Evolutionary conservation across 805 yeast genomes (phyloP), one percentile per base, ranked within the genome.

Genomic region (Candida railenensis): DNA sequence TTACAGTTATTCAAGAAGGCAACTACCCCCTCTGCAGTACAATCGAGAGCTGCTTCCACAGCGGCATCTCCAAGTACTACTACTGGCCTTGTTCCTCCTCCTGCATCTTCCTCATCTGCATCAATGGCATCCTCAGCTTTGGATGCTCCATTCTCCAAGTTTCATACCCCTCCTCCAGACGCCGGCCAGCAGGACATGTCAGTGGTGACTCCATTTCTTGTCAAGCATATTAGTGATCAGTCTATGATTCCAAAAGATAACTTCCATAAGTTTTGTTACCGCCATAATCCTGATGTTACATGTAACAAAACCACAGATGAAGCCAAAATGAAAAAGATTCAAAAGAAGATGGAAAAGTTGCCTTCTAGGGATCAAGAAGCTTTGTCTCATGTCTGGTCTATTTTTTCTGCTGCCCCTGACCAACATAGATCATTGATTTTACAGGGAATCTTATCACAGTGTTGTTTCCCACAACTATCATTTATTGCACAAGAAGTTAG

Each of bases 391-490:
- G 87, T 89, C 15, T 89, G 97, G 94, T 81, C 89, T 3, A 78
- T 84, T 8, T 92, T 89, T 64, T 77, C 83, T 44, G 88, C 86
- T 38, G 87, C 92, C 21, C 88, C 86, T 3, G 67, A 75, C 34
- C 79, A 76, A 38, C 88, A 86, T 59, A 73, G 97, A 45, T 78
- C 81, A 42, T 70, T 92, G 38, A 87, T 92, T 1, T 67, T 94
- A 42, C 86, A 87, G 60, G 97, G 98, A 1, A 67, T 94, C 32
- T 69, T 94, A 38, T 75, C 89, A 3, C 96, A 89, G 62, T 89
- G 98, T 64, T 94, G 99, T 57, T 91, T 89, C 68, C 97, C 98
- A 1, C 97, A 91, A 60, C 73, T 94, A 18, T 88, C 96, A n/a
- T 82, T 83, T 49, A 80, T 92, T 3, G 80, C 95, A 1, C 83